phyloP scores from a whole-genome alignment of 1,284 basidiomycete species.

The Trametes pubescens region DNA sequence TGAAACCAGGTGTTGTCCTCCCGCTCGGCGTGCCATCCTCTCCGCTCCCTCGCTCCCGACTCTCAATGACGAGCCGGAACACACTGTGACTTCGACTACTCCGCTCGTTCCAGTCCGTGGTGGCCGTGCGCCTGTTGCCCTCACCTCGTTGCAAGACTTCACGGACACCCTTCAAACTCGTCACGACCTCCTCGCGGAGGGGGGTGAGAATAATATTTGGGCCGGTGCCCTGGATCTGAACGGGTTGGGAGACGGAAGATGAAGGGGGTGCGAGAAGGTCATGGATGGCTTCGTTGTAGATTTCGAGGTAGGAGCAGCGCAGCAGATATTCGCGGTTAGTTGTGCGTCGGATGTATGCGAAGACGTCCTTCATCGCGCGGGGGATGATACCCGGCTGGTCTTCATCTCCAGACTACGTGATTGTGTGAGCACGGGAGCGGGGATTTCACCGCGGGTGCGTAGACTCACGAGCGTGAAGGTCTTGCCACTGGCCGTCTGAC shows the following conservation, averaged over 20 bases:
- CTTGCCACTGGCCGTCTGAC: constrained; percentile 91
- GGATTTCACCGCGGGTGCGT: background rate
- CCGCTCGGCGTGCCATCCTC: constrained; percentile 55
- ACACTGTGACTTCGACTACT: constrained; percentile 94
- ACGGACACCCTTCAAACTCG: constrained; percentile 85
- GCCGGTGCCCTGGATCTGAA: constrained; percentile 74
- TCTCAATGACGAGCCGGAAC: constrained; percentile 89
- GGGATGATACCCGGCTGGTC: constrained; percentile 95
- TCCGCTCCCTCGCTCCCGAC: constrained; percentile 66
- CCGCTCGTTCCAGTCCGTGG: constrained; percentile 97
- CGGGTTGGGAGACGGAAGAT: constrained; percentile 64
- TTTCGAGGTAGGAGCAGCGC: constrained; percentile 94
- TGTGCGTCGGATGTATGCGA: constrained; percentile 75
- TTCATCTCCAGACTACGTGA: constrained; percentile 69
- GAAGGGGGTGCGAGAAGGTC: constrained; percentile 85
- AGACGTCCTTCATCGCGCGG: constrained; percentile 87
- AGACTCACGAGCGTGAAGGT: constrained; percentile 83
- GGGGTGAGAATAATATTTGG: constrained; percentile 71
- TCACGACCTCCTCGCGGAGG: constrained; percentile 91
- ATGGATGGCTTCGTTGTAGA: constrained; percentile 95
- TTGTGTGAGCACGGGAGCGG: constrained; percentile 5
- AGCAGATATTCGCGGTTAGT: constrained; percentile 91
- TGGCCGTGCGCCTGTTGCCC: constrained; percentile 88
- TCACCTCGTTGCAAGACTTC: constrained; percentile 89
- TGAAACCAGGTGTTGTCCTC: constrained; percentile 60